These are phyloP conservation scores for Pulicaria dysenterica DNA, from an alignment of 129 eudicot species.

Conservation along the genomic window DNA sequence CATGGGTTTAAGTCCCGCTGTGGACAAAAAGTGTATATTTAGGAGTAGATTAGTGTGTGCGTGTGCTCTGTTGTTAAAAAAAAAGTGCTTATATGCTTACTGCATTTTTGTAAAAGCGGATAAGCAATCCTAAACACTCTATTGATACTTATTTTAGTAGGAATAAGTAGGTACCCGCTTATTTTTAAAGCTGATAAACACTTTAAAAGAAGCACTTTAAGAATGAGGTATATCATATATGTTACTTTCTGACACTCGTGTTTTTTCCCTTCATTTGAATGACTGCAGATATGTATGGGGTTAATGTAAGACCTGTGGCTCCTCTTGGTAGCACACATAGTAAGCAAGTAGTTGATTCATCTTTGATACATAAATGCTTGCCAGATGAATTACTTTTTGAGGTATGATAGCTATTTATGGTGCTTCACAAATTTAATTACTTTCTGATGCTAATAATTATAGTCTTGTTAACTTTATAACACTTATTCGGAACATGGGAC, in stretches of 20 bases:
- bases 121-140: too few relatives aligned
- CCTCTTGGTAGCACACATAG: constrained; percentile 74
- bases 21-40: too few relatives aligned
- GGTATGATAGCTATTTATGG: constrained; percentile 45
- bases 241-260: background rate
- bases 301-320: constrained; percentile 82
- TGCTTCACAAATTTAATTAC: background rate
- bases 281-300: constrained; percentile 82
- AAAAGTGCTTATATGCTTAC: too few relatives aligned
- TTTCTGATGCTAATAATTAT: too few relatives aligned
- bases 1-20: too few relatives aligned
- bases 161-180: too few relatives aligned
- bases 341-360: constrained; percentile 58
- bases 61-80: too few relatives aligned
- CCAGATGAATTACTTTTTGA: constrained; percentile 94
- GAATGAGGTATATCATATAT: background rate
- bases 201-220: background rate
- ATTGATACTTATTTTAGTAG: too few relatives aligned
- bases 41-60: too few relatives aligned
- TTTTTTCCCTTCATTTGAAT: constrained; percentile 9
- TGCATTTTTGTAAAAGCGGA: too few relatives aligned
- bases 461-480: background rate
- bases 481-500: background rate
- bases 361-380: constrained; percentile 69
- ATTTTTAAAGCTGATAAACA: too few relatives aligned